Conservation (phyloP, 176 grass and related monocot species). For the Carex littledalei region DNA sequence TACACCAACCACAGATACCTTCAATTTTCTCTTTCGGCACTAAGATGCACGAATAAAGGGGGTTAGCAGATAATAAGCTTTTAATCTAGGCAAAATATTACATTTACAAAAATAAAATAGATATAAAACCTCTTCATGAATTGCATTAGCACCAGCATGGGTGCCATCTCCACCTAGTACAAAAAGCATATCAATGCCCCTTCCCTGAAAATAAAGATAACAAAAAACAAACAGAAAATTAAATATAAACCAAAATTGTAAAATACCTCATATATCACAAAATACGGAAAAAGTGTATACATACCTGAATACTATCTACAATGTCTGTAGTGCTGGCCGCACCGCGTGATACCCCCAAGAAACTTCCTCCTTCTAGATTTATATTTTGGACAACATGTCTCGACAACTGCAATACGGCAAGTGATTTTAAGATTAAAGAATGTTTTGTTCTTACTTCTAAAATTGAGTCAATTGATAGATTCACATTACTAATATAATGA, state of each 20-base stretch:
- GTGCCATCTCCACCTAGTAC: constrained; percentile 94
- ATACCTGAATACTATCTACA: constrained; percentile 94
- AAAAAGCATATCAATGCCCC: constrained; percentile 92
- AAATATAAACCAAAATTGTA: constrained; percentile 18
- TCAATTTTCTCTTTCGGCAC: constrained; percentile 85
- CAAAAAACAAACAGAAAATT: constrained; percentile 22
- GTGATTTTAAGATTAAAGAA: neutral
- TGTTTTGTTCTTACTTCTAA: neutral
- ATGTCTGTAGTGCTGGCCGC: constrained; percentile 63
- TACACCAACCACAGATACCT: constrained; percentile 75
- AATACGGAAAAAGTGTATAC: constrained; percentile 17
- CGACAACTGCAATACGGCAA: constrained; percentile 48
- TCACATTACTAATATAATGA: constrained; percentile 10
- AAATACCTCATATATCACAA: neutral
- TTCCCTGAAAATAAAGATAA: constrained; percentile 44
- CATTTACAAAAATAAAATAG: neutral
- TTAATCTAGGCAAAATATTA: neutral
- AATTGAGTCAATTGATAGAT: neutral
- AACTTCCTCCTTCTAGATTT: constrained; percentile 93
- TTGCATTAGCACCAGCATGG: constrained; percentile 90
- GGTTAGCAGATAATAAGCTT: neutral
- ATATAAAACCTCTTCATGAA: constrained; percentile 79
- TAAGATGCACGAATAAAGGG: constrained; percentile 25
- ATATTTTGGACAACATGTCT: constrained; percentile 91
- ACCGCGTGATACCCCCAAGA: constrained; percentile 87